These are phyloP conservation scores for Solanum piurae DNA, from an alignment of 257 asterid species.

Conservation along the genomic window DNA sequence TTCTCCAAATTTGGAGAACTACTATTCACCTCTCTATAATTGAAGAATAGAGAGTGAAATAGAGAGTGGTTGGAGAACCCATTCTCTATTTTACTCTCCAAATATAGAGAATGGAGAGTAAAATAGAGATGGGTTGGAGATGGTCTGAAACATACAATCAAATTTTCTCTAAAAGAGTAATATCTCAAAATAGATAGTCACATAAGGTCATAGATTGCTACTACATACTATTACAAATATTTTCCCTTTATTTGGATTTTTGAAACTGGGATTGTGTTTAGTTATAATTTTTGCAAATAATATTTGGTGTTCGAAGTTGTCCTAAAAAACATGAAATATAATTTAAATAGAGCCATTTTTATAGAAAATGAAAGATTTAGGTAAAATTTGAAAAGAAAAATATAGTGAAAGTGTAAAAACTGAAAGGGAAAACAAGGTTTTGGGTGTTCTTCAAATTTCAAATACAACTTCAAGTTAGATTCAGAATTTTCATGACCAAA, in stretches of 20 bases:
- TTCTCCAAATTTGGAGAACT: too few species aligned
- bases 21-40: too few species aligned
- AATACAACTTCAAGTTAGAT: background rate
- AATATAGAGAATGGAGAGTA: too few species aligned
- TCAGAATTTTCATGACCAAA: background rate
- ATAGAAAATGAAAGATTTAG: background rate
- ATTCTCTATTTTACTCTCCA: too few species aligned
- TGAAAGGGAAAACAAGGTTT: background rate
- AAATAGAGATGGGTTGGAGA: too few species aligned
- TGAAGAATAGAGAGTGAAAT: too few species aligned
- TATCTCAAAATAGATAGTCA: background rate
- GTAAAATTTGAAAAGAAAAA: background rate
- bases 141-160: background rate
- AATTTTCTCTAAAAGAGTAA: background rate
- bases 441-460: background rate
- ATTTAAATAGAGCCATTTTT: background rate
- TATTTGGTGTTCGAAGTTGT: background rate
- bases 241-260: background rate
- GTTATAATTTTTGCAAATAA: background rate
- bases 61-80: too few species aligned
- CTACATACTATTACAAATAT: background rate
- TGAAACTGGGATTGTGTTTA: background rate
- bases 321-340: background rate
- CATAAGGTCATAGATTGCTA: background rate
- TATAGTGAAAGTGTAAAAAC: too few species aligned